Evolutionary conservation across 176 grass and related monocot species (phyloP), one percentile per base, ranked within the genome.

Genomic region (Ananas comosus): DNA sequence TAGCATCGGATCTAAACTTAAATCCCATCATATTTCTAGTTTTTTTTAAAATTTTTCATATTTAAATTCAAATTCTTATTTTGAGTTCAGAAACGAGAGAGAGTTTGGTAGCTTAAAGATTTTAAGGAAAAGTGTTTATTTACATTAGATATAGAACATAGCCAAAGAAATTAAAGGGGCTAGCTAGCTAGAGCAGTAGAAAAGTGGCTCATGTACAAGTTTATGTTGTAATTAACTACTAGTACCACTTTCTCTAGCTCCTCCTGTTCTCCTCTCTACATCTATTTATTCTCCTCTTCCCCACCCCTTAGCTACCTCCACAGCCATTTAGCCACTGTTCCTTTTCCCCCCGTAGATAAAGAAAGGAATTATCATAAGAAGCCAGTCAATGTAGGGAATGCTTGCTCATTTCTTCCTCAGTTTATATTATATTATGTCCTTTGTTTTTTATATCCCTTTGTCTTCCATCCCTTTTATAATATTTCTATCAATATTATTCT

Each of bases 301-400:
- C 21, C 21, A 16, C 57, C 13, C 57, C 57, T 21, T 10, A 71
- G 33, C 42, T 29, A 54, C 23, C 69, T 63, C 21, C 57, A 63
- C 21, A 63, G 16, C 57, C 57, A 16, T 5, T 21, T 33, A 33
- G 11, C 9, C 33, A 42, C 33, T 7, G 33, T 42, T 42, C 33
- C 33, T 42, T 42, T 42, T 3, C 6, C 33, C 33, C 0, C 9
- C 6, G 2, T 69, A 58, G 16, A 27, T 28, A 71, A 13, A 48
- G 51, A 33, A 42, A 48, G 53, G 28, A 73, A 73, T 64, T 63
- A 50, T 73, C 29, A 64, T 42, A 75, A 49, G 13, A 66, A 75
- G 12, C 24, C 51, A 33, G 89, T 92, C 94, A 97, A 92, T 88
- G 76, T 81, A 83, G 74, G 78, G 86, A 92, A 88, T 89, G 80